Conservation (phyloP, 331 rosid species). For the Malus hybrid region DNA sequence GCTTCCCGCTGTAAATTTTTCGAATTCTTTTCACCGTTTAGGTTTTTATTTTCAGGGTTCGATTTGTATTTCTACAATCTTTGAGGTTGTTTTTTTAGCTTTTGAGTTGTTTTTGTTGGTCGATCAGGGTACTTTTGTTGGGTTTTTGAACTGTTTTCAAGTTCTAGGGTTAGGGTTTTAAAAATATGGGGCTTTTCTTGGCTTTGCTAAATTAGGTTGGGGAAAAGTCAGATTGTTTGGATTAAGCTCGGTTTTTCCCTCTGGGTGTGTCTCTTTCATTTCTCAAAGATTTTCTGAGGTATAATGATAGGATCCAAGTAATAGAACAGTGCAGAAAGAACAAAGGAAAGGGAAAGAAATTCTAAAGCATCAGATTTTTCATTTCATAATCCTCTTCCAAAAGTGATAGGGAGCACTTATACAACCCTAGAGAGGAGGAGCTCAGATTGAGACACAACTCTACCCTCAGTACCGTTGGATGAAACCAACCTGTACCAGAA, state of each 20-base stretch:
- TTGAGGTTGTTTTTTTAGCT: background rate
- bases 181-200: slow-evolving; percentile 39
- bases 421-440: slow-evolving; percentile 35
- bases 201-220: slow-evolving; percentile 18
- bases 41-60: slow-evolving; percentile 2
- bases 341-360: too few species aligned
- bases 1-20: slow-evolving; percentile 2
- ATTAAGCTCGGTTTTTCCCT: background rate
- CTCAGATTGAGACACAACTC: slow-evolving; percentile 24
- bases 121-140: background rate
- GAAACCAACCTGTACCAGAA: too few species aligned
- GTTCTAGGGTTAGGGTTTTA: slow-evolving; percentile 67
- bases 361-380: too few species aligned
- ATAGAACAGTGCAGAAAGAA: too few species aligned
- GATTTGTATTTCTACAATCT: slow-evolving; percentile 12
- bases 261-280: slow-evolving; percentile 10
- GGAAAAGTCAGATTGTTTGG: slow-evolving; percentile 21
- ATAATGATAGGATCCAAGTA: too few species aligned
- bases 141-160: slow-evolving; percentile 6
- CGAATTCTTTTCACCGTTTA: background rate
- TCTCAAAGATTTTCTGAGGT: slow-evolving; percentile 27
- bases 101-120: background rate
- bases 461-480: too few species aligned
- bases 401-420: too few species aligned
- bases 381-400: too few species aligned